Evolutionary conservation across 1,284 basidiomycete genomes (phyloP).

Genomic region (Somion occarium): DNA sequence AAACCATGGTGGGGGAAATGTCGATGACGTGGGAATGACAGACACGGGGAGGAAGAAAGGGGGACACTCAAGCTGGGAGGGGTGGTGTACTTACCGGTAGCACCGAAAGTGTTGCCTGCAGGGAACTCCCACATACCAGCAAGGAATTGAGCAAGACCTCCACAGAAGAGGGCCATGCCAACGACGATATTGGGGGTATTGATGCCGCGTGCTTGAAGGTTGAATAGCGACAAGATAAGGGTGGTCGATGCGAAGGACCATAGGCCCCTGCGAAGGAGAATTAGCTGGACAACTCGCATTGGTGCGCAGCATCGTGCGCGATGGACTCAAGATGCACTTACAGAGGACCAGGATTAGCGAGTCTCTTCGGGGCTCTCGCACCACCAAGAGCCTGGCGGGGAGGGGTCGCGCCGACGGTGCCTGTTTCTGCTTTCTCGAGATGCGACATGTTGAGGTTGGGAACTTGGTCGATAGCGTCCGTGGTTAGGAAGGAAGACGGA

Average conservation of each 20-base stretch:
- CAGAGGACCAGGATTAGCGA: conserved; percentile 29
- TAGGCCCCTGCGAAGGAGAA: conserved; percentile 42
- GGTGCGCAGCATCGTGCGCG: not conserved
- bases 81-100: conserved; percentile 51
- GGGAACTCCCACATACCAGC: conserved; percentile 84
- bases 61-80: no score
- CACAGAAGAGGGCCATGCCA: conserved; percentile 79
- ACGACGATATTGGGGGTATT: conserved; percentile 68
- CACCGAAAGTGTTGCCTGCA: conserved; percentile 65
- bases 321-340: conserved; percentile 15
- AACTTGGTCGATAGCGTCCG: not conserved
- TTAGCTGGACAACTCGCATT: not conserved
- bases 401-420: conserved; percentile 11
- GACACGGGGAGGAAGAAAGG: no score
- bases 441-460: conserved; percentile 18
- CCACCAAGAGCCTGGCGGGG: conserved; percentile 5
- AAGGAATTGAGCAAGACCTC: conserved; percentile 76
- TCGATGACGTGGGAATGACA: no score
- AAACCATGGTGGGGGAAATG: no score
- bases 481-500: conserved; percentile 3
- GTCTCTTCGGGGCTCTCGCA: conserved; percentile 13
- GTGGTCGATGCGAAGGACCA: conserved; percentile 74
- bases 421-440: conserved; percentile 21
- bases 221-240: conserved; percentile 67
- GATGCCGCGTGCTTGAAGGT: conserved; percentile 49